Evolutionary conservation across 345 rosid species (phyloP).

Genomic region (Syzygium aromaticum): DNA sequence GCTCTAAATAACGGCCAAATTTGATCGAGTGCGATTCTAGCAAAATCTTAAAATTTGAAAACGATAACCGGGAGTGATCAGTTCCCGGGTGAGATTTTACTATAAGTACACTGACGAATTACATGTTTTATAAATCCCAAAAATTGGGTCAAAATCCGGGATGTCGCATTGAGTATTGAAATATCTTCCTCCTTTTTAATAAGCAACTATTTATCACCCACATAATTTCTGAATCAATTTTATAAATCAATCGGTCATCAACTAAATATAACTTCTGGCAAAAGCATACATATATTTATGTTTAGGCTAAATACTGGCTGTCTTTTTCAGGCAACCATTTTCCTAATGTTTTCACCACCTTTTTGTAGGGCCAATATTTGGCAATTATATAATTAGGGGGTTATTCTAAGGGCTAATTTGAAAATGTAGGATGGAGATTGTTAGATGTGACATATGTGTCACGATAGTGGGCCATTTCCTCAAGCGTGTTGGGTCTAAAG

Average conservation of each 20-base stretch:
- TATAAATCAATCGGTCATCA: neutral
- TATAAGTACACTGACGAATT: too few species aligned
- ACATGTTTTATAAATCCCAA: too few species aligned
- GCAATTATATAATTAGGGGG: neutral
- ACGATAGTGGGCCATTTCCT: neutral
- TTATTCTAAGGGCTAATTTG: neutral
- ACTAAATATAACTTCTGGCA: neutral
- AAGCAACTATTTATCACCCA: neutral
- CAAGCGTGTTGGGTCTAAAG: neutral
- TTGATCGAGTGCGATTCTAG: too few species aligned
- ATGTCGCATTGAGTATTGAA: too few species aligned
- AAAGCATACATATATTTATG: neutral
- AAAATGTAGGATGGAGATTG: neutral
- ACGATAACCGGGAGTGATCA: too few species aligned
- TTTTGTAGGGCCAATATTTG: neutral
- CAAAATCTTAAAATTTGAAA: too few species aligned
- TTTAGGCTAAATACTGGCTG: neutral
- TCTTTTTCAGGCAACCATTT: too few species aligned
- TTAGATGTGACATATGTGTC: neutral
- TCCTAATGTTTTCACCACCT: neutral
- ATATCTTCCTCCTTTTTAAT: neutral
- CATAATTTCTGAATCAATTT: too few species aligned
- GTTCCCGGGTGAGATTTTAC: too few species aligned
- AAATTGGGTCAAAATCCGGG: too few species aligned
- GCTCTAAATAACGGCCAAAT: too few species aligned